Evolutionary conservation across 805 yeast species (phyloP).

Genomic region (Sporopachydermia lactativora): DNA sequence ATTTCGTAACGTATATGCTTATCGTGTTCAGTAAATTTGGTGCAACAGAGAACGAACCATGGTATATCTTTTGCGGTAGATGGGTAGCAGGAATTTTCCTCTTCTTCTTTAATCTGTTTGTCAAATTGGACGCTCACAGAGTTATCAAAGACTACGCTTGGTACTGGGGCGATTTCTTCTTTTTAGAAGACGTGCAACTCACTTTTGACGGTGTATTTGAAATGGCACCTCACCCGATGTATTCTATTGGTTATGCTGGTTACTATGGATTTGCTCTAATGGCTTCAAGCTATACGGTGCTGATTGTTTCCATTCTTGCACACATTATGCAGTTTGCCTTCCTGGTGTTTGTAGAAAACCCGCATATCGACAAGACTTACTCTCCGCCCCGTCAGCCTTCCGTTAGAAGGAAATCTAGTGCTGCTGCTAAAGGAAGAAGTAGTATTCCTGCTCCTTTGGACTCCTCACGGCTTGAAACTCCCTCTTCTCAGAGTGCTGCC

Average conservation of each 20-base stretch:
- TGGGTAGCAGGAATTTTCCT: constrained; percentile 44
- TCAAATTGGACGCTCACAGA: constrained; percentile 74
- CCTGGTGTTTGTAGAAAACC: constrained; percentile 63
- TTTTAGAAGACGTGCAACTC: constrained; percentile 53
- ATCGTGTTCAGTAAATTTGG: constrained; percentile 31
- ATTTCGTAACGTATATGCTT: constrained; percentile 60
- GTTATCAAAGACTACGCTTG: constrained; percentile 85
- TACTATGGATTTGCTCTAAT: constrained; percentile 75
- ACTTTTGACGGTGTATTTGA: constrained; percentile 84
- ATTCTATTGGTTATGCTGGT: constrained; percentile 78
- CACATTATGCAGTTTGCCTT: constrained; percentile 69
- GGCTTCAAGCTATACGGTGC: constrained; percentile 56
- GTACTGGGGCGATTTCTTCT: constrained; percentile 94
- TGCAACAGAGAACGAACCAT: constrained; percentile 21
- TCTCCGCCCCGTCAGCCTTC: constrained; percentile 14
- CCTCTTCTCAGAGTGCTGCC: neutral
- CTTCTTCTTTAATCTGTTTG: constrained; percentile 69
- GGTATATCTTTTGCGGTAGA: constrained; percentile 33
- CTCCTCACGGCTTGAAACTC: neutral
- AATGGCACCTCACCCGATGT: constrained; percentile 88
- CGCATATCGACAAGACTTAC: constrained; percentile 71
- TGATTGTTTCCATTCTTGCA: constrained; percentile 56
- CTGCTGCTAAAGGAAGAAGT: neutral
- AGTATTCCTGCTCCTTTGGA: neutral
- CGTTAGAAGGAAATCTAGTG: constrained; percentile 9